Evolutionary conservation across 192 early-diverging fungal species (phyloP), one percentile per base, ranked within the genome.

Genomic region (Backusella circina): DNA sequence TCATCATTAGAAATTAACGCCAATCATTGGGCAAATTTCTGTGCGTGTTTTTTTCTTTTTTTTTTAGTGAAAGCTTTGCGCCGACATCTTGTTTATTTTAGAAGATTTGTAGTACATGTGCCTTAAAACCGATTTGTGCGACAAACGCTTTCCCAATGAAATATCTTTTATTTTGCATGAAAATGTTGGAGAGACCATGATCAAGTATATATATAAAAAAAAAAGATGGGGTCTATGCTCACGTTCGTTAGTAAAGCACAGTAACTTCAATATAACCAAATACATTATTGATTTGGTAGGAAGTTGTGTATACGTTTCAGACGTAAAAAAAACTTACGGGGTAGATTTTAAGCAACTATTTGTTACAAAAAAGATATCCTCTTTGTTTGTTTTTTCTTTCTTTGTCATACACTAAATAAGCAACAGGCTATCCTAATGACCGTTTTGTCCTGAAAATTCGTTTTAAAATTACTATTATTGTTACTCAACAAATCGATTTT

Each of bases 121-220:
- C 54, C 54, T 61, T 61, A 57, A 57, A 57, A 57, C 16, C 23
- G 12, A 12, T 57, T 57, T 57, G 51, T 57, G 51, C 26, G 51
- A 57, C 51, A 57, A 57, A 57, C 16, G 21, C 26, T 57, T 57
- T 57, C 23, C 51, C 51, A 57, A 57, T 57, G 51, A 57, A 26
- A 26, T 57, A 61, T 28, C 54, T 61, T 61, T 61, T 61, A 61
- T 61, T 61, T 61, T 61, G 54, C 54, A 61, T 61, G 54, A 61
- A 57, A 61, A 13, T 57, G 10, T 26, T 57, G 21, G 28, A 61
- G 26, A 61, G 9, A 28, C 10, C 8, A 57, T 15, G 15, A 12
- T 3, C n/a, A n/a, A n/a, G n/a, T 41, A 41, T 13, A 41, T 9
- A 41, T 3, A 5, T 13, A 2, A 41, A 9, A 23, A 51, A n/a